Conservation (phyloP, 1,284 basidiomycete species). For the Cutaneotrichosporon sp. region DNA sequence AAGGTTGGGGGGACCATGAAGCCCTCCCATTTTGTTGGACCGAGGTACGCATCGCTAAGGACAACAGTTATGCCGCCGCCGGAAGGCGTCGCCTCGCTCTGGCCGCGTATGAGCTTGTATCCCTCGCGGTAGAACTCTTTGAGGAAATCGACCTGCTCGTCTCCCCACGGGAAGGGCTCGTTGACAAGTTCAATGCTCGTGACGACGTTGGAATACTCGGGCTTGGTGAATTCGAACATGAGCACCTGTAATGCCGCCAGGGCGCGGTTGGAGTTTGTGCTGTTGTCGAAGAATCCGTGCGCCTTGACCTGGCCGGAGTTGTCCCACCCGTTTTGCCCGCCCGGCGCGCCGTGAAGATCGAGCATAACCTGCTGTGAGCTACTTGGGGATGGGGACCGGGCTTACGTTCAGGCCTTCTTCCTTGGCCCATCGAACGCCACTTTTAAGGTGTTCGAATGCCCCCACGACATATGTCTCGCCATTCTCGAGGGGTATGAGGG, state of each 20-base stretch:
- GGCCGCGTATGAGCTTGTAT: constrained; percentile 7
- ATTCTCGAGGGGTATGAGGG: constrained; percentile 34
- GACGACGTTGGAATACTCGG: constrained; percentile 41
- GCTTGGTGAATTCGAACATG: constrained; percentile 45
- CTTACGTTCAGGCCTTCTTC: constrained; percentile 63
- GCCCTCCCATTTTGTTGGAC: constrained; percentile 67
- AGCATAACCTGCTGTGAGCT: constrained; percentile 52
- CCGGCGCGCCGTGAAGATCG: constrained; percentile 67
- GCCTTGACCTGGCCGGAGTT: constrained; percentile 69
- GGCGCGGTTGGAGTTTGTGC: constrained; percentile 64
- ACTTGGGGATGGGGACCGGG: background rate
- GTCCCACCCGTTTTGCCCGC: constrained; percentile 72
- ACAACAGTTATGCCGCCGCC: constrained; percentile 4
- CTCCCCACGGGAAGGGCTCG: constrained; percentile 8
- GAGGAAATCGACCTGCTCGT: constrained; percentile 4
- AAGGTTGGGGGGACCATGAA: constrained; percentile 54
- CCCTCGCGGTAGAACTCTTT: constrained; percentile 51
- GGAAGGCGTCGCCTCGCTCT: background rate
- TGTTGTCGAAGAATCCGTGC: constrained; percentile 66
- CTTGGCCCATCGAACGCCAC: constrained; percentile 70
- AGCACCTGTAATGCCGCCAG: constrained; percentile 62
- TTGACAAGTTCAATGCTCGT: constrained; percentile 24
- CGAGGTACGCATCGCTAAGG: constrained; percentile 72
- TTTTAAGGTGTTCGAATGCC: constrained; percentile 46
- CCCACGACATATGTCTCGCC: constrained; percentile 58